Conservation (phyloP, 768 basidiomycete species). For the Jaapia argillacea region DNA sequence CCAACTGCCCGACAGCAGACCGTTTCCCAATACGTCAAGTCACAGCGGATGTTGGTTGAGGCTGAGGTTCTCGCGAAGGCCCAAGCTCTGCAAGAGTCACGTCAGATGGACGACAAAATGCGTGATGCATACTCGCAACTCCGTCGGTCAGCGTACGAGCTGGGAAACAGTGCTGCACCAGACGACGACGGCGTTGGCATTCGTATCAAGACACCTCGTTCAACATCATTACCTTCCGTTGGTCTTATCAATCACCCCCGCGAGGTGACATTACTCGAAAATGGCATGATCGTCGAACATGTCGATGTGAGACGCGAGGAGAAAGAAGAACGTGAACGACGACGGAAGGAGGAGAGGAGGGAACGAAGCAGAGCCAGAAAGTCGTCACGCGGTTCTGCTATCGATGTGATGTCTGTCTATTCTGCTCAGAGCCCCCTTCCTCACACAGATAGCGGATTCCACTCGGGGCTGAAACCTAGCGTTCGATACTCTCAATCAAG, state of each 20-base stretch:
- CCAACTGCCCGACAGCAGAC: constrained; percentile 79
- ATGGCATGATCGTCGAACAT: constrained; percentile 84
- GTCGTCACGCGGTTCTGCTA: constrained; percentile 57
- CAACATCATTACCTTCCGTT: constrained; percentile 16
- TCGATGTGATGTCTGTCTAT: constrained; percentile 66
- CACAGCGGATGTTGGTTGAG: constrained; percentile 72
- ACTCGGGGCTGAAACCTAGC: constrained; percentile 37
- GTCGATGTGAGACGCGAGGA: constrained; percentile 78
- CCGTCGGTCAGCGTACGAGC: constrained; percentile 69
- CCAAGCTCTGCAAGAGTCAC: constrained; percentile 69
- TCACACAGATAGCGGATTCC: constrained; percentile 47
- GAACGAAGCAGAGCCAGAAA: constrained; percentile 51
- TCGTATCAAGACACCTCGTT: constrained; percentile 57
- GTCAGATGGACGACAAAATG: constrained; percentile 64
- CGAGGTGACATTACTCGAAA: constrained; percentile 75
- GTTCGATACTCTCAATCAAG: constrained; percentile 44
- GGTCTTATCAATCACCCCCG: constrained; percentile 44
- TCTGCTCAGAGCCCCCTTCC: constrained; percentile 50
- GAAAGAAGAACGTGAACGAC: constrained; percentile 61
- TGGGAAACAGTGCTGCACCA: constrained; percentile 34
- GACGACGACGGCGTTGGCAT: constrained; percentile 54
- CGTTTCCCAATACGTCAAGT: constrained; percentile 70
- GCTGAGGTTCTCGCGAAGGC: constrained; percentile 75
- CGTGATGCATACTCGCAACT: constrained; percentile 75
- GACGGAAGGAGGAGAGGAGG: constrained; percentile 59